Evolutionary conservation across 2,329 filamentous ascomycete genomes (phyloP).

Genomic region (Didymella pomorum): DNA sequence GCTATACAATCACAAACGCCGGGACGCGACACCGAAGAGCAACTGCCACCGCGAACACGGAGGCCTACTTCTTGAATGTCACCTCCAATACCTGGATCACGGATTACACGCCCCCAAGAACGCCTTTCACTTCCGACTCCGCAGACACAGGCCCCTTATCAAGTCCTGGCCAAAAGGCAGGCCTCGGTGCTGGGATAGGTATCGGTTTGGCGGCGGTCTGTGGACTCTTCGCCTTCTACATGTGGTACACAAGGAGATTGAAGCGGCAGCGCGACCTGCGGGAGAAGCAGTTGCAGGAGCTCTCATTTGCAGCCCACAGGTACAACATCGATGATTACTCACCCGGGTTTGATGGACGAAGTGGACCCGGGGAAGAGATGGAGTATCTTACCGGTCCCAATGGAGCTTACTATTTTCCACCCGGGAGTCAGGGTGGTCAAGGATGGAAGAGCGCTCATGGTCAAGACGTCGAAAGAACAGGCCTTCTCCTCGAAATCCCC

Average conservation of each 20-base stretch:
- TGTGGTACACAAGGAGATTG: constrained; percentile 56
- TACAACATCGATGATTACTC: constrained; percentile 52
- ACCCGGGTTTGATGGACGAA: constrained; percentile 45
- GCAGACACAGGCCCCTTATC: constrained; percentile 47
- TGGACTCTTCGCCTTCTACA: constrained; percentile 54
- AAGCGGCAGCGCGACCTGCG: constrained; percentile 54
- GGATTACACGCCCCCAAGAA: constrained; percentile 62
- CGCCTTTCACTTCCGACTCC: constrained; percentile 22
- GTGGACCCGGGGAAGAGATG: constrained; percentile 52
- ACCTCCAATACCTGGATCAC: constrained; percentile 67
- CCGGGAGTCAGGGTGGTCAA: constrained; percentile 32
- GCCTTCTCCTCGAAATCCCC: constrained; percentile 57
- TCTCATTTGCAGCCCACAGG: constrained; percentile 61
- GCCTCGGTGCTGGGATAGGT: constrained; percentile 55
- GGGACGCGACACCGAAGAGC: constrained; percentile 50
- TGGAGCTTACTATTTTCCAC: constrained; percentile 40
- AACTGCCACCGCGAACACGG: constrained; percentile 50
- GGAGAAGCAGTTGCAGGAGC: constrained; percentile 63
- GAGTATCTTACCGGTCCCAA: constrained; percentile 41
- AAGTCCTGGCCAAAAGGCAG: constrained; percentile 56
- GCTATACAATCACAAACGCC: constrained; percentile 60
- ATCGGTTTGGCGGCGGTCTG: constrained; percentile 55
- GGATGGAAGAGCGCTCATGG: constrained; percentile 44
- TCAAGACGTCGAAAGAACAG: constrained; percentile 55
- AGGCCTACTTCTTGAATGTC: constrained; percentile 67